Conservation (phyloP, 1,139 yeast species). For the Debaryomyces nepalensis region DNA sequence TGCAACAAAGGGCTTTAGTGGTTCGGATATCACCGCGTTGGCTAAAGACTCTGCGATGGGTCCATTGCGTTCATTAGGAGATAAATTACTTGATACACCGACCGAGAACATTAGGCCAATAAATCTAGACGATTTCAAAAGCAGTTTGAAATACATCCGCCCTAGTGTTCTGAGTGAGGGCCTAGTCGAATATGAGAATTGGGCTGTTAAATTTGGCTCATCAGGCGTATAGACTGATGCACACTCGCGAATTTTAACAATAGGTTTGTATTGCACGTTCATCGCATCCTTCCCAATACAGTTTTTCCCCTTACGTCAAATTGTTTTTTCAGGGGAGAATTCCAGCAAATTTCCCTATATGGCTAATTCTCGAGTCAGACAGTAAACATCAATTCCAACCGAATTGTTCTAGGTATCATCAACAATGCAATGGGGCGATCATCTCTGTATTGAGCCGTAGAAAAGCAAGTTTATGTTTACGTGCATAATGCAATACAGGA, state of each 20-base stretch:
- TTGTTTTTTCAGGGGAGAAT: slow-evolving; percentile 8
- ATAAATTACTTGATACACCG: slow-evolving; percentile 79
- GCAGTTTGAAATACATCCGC: slow-evolving; percentile 79
- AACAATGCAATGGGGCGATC: slow-evolving; percentile 3
- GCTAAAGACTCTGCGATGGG: slow-evolving; percentile 99
- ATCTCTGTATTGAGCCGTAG: neutral
- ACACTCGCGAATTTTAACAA: slow-evolving; percentile 2
- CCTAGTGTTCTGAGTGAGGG: slow-evolving; percentile 94
- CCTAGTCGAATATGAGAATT: slow-evolving; percentile 73
- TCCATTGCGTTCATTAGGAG: slow-evolving; percentile 89
- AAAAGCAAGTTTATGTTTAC: neutral
- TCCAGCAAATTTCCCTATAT: neutral
- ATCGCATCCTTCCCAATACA: neutral
- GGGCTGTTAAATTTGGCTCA: slow-evolving; percentile 91
- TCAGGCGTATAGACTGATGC: slow-evolving; percentile 66
- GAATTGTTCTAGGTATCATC: neutral
- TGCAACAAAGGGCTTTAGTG: slow-evolving; percentile 82
- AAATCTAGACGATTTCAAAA: slow-evolving; percentile 71
- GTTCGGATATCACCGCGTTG: slow-evolving; percentile 91
- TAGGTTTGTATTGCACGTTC: slow-evolving; percentile 5
- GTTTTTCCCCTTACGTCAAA: slow-evolving; percentile 9
- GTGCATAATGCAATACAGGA: slow-evolving; percentile 6
- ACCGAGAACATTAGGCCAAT: slow-evolving; percentile 87
- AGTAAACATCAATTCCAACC: slow-evolving; percentile 4
- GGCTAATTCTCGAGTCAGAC: neutral